A percentile compares a stretch with the other conserved stretches of the same genome.
phyloP scores from a whole-genome alignment of 2,329 filamentous ascomycete genomes.

The Passalora sequoiae region DNA sequence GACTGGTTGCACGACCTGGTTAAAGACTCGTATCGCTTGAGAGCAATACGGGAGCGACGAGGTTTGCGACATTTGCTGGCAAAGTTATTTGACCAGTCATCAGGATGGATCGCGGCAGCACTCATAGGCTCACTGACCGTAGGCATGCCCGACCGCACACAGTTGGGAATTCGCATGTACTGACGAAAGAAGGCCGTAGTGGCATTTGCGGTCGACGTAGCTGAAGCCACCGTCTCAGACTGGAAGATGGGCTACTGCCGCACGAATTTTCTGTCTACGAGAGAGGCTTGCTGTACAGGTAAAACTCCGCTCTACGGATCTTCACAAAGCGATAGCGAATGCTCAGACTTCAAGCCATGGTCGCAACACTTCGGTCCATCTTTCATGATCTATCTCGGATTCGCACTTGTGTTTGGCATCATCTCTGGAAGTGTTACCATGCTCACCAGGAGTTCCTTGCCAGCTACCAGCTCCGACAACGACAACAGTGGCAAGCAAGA shows the following conservation, averaged over 20 bases:
- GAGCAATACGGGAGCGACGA: slow-evolving; percentile 40
- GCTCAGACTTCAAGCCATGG: slow-evolving; percentile 44
- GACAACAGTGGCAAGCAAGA: slow-evolving; percentile 16
- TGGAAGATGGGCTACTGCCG: slow-evolving; percentile 56
- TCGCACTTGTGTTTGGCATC: slow-evolving; percentile 47
- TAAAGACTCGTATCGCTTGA: slow-evolving; percentile 53
- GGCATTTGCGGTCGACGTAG: slow-evolving; percentile 53
- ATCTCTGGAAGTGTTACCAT: slow-evolving; percentile 48
- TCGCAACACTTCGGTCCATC: slow-evolving; percentile 36
- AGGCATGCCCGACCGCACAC: not conserved
- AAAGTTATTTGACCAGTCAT: slow-evolving; percentile 46
- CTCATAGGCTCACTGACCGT: slow-evolving; percentile 50
- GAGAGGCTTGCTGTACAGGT: slow-evolving; percentile 47
- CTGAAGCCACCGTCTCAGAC: slow-evolving; percentile 51
- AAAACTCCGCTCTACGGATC: slow-evolving; percentile 28
- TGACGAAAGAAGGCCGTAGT: slow-evolving; percentile 40
- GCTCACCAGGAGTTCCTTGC: slow-evolving; percentile 47
- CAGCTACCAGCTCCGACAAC: slow-evolving; percentile 38
- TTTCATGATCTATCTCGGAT: slow-evolving; percentile 48
- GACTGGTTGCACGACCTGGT: slow-evolving; percentile 60
- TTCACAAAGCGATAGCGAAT: slow-evolving; percentile 28
- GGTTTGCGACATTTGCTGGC: slow-evolving; percentile 40
- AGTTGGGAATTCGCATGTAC: not conserved
- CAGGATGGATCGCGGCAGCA: slow-evolving; percentile 53
- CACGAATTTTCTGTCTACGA: slow-evolving; percentile 42